These are phyloP conservation scores for Monosporascus sp. DNA, from an alignment of 2,329 filamentous ascomycete genomes.

Conservation along the genomic window DNA sequence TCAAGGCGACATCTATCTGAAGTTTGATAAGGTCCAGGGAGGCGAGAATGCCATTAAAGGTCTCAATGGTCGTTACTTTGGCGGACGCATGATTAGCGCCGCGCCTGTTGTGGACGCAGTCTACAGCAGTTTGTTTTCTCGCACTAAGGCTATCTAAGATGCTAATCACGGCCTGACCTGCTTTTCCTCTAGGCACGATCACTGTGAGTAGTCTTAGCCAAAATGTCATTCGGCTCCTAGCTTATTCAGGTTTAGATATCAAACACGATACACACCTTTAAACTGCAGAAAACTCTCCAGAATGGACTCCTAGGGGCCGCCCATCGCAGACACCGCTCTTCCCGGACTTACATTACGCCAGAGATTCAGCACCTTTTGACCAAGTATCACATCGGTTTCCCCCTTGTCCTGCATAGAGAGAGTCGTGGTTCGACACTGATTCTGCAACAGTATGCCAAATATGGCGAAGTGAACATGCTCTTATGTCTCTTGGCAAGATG, in stretches of 20 bases:
- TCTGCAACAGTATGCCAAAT: slow-evolving; percentile 18
- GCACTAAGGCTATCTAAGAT: slow-evolving; percentile 72
- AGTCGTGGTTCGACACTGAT: slow-evolving; percentile 22
- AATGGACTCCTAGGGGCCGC: background rate
- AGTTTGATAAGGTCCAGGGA: slow-evolving; percentile 92
- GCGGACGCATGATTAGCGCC: slow-evolving; percentile 85
- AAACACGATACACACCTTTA: background rate
- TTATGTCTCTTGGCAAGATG: slow-evolving; percentile 3
- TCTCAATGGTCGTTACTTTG: slow-evolving; percentile 94
- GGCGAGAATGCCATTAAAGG: slow-evolving; percentile 98
- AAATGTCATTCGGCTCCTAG: background rate
- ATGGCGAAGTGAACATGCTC: slow-evolving; percentile 9
- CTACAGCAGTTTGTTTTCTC: slow-evolving; percentile 94
- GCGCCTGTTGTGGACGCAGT: slow-evolving; percentile 96
- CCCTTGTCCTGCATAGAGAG: slow-evolving; percentile 15
- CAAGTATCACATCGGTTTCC: slow-evolving; percentile 13
- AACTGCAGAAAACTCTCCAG: background rate
- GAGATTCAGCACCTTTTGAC: slow-evolving; percentile 10
- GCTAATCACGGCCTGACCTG: slow-evolving; percentile 48
- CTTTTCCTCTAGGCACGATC: slow-evolving; percentile 41
- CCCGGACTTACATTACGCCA: slow-evolving; percentile 2
- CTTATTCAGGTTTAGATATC: background rate
- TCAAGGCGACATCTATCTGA: slow-evolving; percentile 94
- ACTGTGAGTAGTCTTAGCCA: slow-evolving; percentile 13
- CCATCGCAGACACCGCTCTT: background rate